Evolutionary conservation across 345 rosid species (phyloP).

Genomic region (Sisymbrium irio): DNA sequence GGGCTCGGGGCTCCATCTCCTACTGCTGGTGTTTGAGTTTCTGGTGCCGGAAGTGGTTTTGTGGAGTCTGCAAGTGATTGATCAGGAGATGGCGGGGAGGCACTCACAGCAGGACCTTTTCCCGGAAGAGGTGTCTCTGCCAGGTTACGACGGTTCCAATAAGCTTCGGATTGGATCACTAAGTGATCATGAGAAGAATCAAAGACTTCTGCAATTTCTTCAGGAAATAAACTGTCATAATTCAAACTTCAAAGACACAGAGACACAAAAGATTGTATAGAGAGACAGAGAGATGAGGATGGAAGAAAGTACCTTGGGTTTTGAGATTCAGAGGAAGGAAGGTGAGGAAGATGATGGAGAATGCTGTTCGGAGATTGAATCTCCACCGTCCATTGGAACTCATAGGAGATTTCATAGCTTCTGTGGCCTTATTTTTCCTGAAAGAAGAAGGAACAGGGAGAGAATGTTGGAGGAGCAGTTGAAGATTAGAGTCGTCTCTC

Average conservation of each 20-base stretch:
- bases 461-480: constrained; percentile 19
- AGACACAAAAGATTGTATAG: background rate
- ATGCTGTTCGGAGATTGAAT: constrained; percentile 15
- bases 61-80: background rate
- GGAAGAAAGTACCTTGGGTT: constrained; percentile 19
- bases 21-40: background rate
- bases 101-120: background rate
- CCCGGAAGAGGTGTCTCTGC: constrained; percentile 7
- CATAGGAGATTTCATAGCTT: constrained; percentile 18
- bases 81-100: constrained; percentile 26
- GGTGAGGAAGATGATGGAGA: constrained; percentile 27
- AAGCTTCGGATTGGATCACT: background rate
- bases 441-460: constrained; percentile 13
- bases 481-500: constrained; percentile 31
- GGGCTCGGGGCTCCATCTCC: background rate
- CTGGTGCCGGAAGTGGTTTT: background rate
- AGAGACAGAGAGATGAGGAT: constrained; percentile 16
- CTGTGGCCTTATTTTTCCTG: background rate
- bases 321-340: constrained; percentile 23
- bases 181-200: constrained; percentile 20
- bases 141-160: constrained; percentile 23
- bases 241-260: background rate
- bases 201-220: constrained; percentile 14
- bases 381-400: constrained; percentile 5
- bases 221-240: background rate